phyloP scores from a whole-genome alignment of 176 grass and related monocot genomes.

The Phoenix roebelenii region DNA sequence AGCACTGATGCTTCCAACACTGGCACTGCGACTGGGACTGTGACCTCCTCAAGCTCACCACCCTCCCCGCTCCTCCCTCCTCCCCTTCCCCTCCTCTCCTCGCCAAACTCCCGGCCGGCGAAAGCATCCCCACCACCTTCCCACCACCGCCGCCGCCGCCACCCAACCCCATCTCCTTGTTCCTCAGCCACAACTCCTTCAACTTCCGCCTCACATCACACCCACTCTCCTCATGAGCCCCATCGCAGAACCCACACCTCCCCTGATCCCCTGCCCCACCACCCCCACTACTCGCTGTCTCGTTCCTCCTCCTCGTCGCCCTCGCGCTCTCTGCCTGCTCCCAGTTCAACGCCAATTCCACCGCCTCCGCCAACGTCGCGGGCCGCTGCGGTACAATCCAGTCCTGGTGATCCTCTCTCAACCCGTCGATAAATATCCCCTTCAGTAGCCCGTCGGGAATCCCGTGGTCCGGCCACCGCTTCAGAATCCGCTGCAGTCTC shows the following conservation, averaged over 20 bases:
- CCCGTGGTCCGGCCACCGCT: conserved; percentile 24
- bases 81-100: conserved; percentile 13
- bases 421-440: conserved; percentile 41
- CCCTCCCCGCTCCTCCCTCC: conserved; percentile 20
- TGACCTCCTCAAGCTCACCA: conserved; percentile 27
- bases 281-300: neutral
- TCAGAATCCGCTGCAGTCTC: conserved; percentile 39
- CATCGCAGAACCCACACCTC: conserved; percentile 35
- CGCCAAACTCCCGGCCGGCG: neutral
- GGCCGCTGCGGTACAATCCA: conserved; percentile 38
- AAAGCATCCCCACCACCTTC: too few relatives aligned
- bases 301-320: conserved; percentile 27
- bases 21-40: conserved; percentile 23
- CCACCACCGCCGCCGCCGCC: neutral
- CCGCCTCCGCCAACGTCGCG: conserved; percentile 27
- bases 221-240: conserved; percentile 22
- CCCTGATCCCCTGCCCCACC: neutral
- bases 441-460: conserved; percentile 25
- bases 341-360: conserved; percentile 41
- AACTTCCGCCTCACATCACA: conserved; percentile 35
- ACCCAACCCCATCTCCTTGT: neutral
- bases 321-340: conserved; percentile 37
- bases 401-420: conserved; percentile 37
- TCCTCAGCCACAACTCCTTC: conserved; percentile 31
- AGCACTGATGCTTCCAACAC: conserved; percentile 57